Percentiles rank a stretch among this genome's conserved stretches.
Evolutionary conservation across 1,284 basidiomycete genomes (phyloP).

Genomic region (Malassezia globosa): DNA sequence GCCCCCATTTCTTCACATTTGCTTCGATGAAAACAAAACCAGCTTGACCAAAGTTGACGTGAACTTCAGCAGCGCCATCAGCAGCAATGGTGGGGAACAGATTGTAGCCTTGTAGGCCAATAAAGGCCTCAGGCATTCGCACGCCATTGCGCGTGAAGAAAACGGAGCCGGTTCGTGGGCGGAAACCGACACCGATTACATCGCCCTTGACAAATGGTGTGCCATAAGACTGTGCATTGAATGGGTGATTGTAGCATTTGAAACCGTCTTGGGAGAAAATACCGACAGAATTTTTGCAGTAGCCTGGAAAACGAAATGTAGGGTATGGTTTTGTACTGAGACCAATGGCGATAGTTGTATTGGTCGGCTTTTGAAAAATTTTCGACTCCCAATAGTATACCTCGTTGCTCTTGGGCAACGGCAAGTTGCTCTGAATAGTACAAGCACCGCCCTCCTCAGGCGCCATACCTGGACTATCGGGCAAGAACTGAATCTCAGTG

Average conservation of each 20-base stretch:
- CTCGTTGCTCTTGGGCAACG: slow-evolving; percentile 46
- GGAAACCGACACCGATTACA: slow-evolving; percentile 44
- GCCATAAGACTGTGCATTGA: slow-evolving; percentile 75
- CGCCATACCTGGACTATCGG: slow-evolving; percentile 44
- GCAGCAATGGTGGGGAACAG: slow-evolving; percentile 45
- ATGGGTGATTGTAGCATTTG: slow-evolving; percentile 94
- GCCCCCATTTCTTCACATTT: slow-evolving; percentile 46
- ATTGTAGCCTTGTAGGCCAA: slow-evolving; percentile 41
- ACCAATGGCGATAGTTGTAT: slow-evolving; percentile 37
- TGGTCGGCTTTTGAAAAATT: slow-evolving; percentile 46
- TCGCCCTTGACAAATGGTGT: slow-evolving; percentile 71
- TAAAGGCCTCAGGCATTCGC: slow-evolving; percentile 42
- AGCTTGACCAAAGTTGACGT: slow-evolving; percentile 46
- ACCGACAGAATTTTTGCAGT: slow-evolving; percentile 79
- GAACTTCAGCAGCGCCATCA: slow-evolving; percentile 40
- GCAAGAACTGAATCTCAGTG: slow-evolving; percentile 45
- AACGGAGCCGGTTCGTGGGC: slow-evolving; percentile 42
- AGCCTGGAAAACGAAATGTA: slow-evolving; percentile 52
- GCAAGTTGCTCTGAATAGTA: slow-evolving; percentile 44
- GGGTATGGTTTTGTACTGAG: slow-evolving; percentile 46
- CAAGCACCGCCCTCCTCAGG: slow-evolving; percentile 44
- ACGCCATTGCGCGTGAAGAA: slow-evolving; percentile 47
- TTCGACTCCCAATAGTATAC: slow-evolving; percentile 48
- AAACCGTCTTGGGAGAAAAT: slow-evolving; percentile 87
- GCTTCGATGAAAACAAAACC: slow-evolving; percentile 47